Conservation (phyloP, 2,329 filamentous ascomycete genomes). For the Monilinia laxa region DNA sequence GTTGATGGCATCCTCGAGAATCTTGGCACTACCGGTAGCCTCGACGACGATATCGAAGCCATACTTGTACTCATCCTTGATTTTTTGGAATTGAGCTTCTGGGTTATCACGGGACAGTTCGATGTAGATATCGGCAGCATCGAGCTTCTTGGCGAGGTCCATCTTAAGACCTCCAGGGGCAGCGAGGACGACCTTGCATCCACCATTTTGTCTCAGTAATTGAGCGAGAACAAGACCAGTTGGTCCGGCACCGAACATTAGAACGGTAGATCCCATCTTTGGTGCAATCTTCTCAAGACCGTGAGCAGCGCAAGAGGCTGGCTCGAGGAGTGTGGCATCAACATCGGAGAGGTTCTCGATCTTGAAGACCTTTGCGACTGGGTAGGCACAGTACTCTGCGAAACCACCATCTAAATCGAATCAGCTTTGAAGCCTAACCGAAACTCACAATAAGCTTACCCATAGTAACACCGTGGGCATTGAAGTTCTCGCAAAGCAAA, state of each 20-base stretch:
- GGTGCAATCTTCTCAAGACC: slow-evolving; percentile 68
- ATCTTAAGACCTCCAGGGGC: slow-evolving; percentile 69
- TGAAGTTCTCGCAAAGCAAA: slow-evolving; percentile 62
- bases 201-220: slow-evolving; percentile 64
- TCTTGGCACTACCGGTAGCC: slow-evolving; percentile 59
- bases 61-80: slow-evolving; percentile 65
- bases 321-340: slow-evolving; percentile 67
- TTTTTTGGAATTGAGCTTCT: slow-evolving; percentile 57
- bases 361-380: slow-evolving; percentile 59
- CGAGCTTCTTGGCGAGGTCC: slow-evolving; percentile 61
- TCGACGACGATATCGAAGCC: slow-evolving; percentile 57
- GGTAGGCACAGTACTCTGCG: slow-evolving; percentile 64
- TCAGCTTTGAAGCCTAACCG: slow-evolving; percentile 20
- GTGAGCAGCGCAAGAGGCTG: slow-evolving; percentile 69
- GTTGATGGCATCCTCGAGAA: slow-evolving; percentile 69
- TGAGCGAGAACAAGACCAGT: slow-evolving; percentile 56
- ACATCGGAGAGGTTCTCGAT: slow-evolving; percentile 64
- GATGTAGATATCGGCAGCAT: slow-evolving; percentile 54
- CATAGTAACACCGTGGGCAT: slow-evolving; percentile 52
- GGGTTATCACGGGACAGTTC: slow-evolving; percentile 56
- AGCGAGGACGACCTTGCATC: slow-evolving; percentile 68
- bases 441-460: slow-evolving; percentile 23
- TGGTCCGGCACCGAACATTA: slow-evolving; percentile 66
- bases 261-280: slow-evolving; percentile 62
- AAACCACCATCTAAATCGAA: slow-evolving; percentile 59